Conservation (phyloP, 2,329 filamentous ascomycete genomes). For the Arthrobotrys megalospora region DNA sequence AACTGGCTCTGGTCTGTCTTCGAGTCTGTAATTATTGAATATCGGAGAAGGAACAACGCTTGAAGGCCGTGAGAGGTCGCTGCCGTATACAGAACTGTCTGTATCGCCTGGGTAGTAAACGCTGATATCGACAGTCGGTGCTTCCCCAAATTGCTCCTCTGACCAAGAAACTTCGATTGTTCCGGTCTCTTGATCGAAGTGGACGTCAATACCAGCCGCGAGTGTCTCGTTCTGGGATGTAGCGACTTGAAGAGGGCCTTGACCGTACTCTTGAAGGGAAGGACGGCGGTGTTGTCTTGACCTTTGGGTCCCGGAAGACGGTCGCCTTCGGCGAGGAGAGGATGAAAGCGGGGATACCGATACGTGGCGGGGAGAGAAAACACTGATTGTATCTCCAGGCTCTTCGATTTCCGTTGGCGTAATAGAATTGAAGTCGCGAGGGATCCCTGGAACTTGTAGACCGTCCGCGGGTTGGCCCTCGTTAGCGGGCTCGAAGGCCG, state of each 20-base stretch:
- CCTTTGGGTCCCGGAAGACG: conserved; percentile 35
- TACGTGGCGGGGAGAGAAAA: conserved; percentile 27
- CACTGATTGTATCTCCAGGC: conserved; percentile 23
- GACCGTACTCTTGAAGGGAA: conserved; percentile 52
- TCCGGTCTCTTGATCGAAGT: conserved; percentile 60
- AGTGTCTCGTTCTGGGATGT: conserved; percentile 36
- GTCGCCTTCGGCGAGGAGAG: conserved; percentile 34
- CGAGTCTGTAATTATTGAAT: conserved; percentile 42
- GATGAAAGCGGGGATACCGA: conserved; percentile 37
- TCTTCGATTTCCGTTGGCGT: conserved; percentile 60
- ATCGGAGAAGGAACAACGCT: conserved; percentile 33
- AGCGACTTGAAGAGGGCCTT: conserved; percentile 1
- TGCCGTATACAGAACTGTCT: conserved; percentile 41
- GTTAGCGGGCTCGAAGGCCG: conserved; percentile 50
- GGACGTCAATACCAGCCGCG: conserved; percentile 55
- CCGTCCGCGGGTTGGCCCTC: conserved; percentile 39
- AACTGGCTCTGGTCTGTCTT: conserved; percentile 38
- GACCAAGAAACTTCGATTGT: conserved; percentile 61
- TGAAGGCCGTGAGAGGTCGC: conserved; percentile 40
- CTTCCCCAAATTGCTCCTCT: conserved; percentile 53
- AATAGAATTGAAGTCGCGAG: conserved; percentile 47
- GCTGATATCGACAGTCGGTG: conserved; percentile 58
- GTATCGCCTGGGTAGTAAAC: conserved; percentile 58
- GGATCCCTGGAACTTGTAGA: conserved; percentile 38
- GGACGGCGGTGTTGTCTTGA: conserved; percentile 27